Percentiles rank a stretch among this genome's conserved stretches.
These are phyloP conservation scores for Aspergillus cavernicola DNA, from an alignment of 495 filamentous ascomycete genomes.

Conservation along the genomic window DNA sequence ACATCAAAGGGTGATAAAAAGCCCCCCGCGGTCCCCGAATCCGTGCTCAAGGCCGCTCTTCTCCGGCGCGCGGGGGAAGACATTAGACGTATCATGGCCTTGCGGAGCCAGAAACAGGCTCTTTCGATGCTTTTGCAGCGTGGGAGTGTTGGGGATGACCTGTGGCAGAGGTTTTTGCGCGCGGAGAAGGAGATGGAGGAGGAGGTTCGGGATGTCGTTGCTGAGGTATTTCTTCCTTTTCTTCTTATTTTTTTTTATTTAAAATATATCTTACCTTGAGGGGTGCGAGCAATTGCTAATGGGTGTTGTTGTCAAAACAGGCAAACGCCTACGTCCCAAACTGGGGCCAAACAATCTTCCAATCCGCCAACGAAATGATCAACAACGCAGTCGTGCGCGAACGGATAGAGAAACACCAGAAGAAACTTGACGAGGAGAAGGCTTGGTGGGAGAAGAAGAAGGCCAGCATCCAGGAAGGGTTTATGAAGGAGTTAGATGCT, in stretches of 20 bases:
- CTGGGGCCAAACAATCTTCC: conserved; percentile 95
- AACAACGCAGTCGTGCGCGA: conserved; percentile 61
- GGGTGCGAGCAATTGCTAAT: neutral
- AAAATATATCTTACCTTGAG: neutral
- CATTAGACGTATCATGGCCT: conserved; percentile 80
- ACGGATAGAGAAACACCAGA: conserved; percentile 60
- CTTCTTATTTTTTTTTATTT: neutral
- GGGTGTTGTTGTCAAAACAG: conserved; percentile 38
- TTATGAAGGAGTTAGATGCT: conserved; percentile 80
- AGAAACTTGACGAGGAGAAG: conserved; percentile 65
- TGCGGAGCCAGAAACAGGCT: conserved; percentile 81
- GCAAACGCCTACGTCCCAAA: conserved; percentile 81
- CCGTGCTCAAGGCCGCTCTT: conserved; percentile 83
- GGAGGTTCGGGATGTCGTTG: conserved; percentile 87
- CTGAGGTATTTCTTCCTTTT: conserved; percentile 60
- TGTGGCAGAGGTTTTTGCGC: conserved; percentile 86
- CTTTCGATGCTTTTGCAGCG: conserved; percentile 77
- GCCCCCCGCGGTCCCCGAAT: conserved; percentile 71
- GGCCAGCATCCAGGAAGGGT: conserved; percentile 65
- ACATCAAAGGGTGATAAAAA: conserved; percentile 58
- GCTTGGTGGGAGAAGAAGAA: conserved; percentile 89
- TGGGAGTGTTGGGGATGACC: conserved; percentile 91
- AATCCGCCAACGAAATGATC: conserved; percentile 83
- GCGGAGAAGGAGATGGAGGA: conserved; percentile 98
- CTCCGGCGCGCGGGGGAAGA: conserved; percentile 86